phyloP scores from a whole-genome alignment of 345 rosid genomes.

The Salix dunnii region DNA sequence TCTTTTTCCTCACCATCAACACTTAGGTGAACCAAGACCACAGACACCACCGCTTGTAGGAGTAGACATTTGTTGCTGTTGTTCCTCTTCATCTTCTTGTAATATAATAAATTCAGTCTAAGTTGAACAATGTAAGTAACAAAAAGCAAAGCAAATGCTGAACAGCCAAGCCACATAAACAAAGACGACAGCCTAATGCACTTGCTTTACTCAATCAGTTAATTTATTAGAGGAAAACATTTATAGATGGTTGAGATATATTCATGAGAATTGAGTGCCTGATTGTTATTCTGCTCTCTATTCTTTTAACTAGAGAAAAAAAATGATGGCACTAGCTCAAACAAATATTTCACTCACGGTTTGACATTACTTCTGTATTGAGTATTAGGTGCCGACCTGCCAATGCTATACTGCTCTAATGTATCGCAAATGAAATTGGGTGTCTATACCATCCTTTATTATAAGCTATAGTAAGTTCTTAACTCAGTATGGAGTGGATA shows the following conservation, averaged over 20 bases:
- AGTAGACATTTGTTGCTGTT: not conserved
- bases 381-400: not conserved
- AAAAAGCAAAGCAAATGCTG: not conserved
- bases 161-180: not conserved
- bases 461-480: not conserved
- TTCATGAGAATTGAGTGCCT: not conserved
- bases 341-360: not conserved
- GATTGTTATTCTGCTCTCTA: not conserved
- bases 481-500: not conserved
- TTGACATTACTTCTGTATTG: not conserved
- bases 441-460: not conserved
- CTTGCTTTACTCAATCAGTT: not conserved
- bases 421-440: not conserved
- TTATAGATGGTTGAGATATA: slow-evolving; percentile 1
- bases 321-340: not conserved
- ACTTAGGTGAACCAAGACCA: not conserved
- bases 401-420: not conserved
- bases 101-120: not conserved
- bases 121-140: not conserved
- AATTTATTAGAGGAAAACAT: not conserved
- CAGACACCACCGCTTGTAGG: not conserved
- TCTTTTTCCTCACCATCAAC: not conserved
- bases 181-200: not conserved
- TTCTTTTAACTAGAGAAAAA: not conserved
- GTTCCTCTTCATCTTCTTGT: not conserved